Evolutionary conservation across 2,329 filamentous ascomycete genomes (phyloP), one percentile per base, ranked within the genome.

Genomic region (Botrytis elliptica): DNA sequence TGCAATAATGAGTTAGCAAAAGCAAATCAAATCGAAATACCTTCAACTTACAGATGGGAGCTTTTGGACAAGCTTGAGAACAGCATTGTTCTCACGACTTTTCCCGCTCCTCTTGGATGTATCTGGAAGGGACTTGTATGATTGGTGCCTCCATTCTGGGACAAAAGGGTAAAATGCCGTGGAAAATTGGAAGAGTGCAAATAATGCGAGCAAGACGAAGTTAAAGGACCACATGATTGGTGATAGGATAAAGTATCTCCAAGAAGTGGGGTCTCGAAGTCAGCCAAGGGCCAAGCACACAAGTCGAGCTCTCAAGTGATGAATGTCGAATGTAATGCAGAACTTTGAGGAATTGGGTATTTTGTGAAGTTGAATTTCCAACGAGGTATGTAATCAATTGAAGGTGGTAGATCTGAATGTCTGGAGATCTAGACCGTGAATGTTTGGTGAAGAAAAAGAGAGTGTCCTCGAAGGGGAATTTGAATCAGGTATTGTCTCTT

Each of bases 81-180:
- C 55, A 22, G 69, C 36, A 68, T 67, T 66, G 29, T 52, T 38
- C n/a, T 62, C 62, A 38, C 44, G 57, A 49, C n/a, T 42, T 14
- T 72, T 33, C 36, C 66, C 33, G 42, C 63, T 42, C 10, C 29
- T 72, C 71, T 69, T 69, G 55, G 64, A 22, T 40, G 36, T 33
- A 9, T n/a, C 29, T 36, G 25, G 65, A 9, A 52, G 33, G 33
- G 60, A n/a, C 8, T 44, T 46, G 12, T 72, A 62, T 40, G 36
- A 36, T 7, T 74, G 62, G 67, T 78, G 80, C 72, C 74, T 72
- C 66, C 78, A 79, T 22, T 73, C 71, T 10, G 80, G 80, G 40
- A 76, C 74, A 40, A 74, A 81, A 22, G 74, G 74, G 70, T 74
- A 81, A 70, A 78, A 80, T 25, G 80, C 79, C 7, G 74, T 65